A percentile compares a stretch with the other conserved stretches of the same genome.
Evolutionary conservation across 345 rosid genomes (phyloP).

Genomic region (Orychophragmus violaceus): DNA sequence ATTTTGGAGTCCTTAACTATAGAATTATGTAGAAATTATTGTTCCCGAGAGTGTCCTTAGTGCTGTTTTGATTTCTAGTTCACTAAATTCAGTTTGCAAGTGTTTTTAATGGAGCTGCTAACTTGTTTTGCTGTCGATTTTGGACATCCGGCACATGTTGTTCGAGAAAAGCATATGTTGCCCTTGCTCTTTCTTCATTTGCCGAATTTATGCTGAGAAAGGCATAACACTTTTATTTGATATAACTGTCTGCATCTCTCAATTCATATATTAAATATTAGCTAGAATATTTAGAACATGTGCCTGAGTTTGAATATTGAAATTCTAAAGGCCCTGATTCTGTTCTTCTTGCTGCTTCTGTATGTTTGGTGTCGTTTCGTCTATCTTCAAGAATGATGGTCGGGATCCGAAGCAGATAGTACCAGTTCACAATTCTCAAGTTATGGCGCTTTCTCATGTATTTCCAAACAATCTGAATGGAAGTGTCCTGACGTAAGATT

Average conservation of each 20-base stretch:
- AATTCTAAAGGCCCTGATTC: neutral
- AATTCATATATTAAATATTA: neutral
- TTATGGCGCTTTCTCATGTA: slow-evolving; percentile 63
- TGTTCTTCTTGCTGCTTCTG: slow-evolving; percentile 10
- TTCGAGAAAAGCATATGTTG: neutral
- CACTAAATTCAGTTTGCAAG: slow-evolving; percentile 1
- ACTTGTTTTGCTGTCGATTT: neutral
- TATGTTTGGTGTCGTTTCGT: slow-evolving; percentile 15
- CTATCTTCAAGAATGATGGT: slow-evolving; percentile 49
- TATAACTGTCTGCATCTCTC: neutral
- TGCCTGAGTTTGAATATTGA: slow-evolving; percentile 1
- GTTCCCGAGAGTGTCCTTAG: neutral
- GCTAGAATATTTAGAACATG: neutral
- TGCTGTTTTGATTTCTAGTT: neutral
- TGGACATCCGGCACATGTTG: neutral
- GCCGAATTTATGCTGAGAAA: neutral
- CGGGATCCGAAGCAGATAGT: slow-evolving; percentile 63
- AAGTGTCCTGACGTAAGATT: slow-evolving; percentile 60
- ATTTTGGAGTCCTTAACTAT: neutral
- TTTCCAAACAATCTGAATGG: slow-evolving; percentile 79
- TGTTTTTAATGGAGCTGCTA: neutral
- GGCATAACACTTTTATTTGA: slow-evolving; percentile 6
- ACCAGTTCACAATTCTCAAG: slow-evolving; percentile 67
- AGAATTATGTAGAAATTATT: neutral
- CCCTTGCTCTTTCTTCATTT: neutral